Conservation (phyloP, 192 early-diverging fungal species). For the Coemansia sp. region DNA sequence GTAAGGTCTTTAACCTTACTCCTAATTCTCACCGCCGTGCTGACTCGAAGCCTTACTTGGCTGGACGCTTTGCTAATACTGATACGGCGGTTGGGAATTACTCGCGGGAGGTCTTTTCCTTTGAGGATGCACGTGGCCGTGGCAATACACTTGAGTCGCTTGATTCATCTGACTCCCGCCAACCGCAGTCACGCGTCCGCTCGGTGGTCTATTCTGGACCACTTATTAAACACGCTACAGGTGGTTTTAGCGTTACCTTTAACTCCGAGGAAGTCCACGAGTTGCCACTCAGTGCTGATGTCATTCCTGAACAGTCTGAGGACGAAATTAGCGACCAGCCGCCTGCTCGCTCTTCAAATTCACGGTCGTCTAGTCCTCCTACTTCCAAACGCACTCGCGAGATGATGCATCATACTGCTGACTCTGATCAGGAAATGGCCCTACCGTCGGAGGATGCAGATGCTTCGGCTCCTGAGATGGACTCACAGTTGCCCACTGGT, state of each 20-base stretch:
- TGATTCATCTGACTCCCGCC: conserved; percentile 9
- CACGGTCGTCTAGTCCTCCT: conserved; percentile 7
- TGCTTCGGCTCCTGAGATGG: not conserved
- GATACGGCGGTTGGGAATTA: conserved; percentile 42
- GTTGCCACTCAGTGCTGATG: conserved; percentile 23
- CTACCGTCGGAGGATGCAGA: not conserved
- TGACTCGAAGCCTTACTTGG: conserved; percentile 21
- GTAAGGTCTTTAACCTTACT: conserved; percentile 32
- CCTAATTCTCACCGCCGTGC: conserved; percentile 7
- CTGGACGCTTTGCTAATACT: conserved; percentile 42
- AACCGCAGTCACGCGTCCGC: conserved; percentile 24
- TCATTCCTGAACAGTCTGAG: conserved; percentile 20
- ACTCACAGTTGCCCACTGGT: not conserved
- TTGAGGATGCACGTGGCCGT: conserved; percentile 14
- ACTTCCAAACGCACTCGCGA: conserved; percentile 20
- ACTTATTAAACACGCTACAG: conserved; percentile 35
- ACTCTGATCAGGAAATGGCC: not conserved
- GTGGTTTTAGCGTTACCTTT: conserved; percentile 50
- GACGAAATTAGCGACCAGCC: conserved; percentile 1
- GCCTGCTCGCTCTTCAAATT: not conserved
- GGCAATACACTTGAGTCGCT: conserved; percentile 26
- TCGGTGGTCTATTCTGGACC: conserved; percentile 47
- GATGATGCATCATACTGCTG: conserved; percentile 3
- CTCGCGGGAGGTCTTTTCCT: conserved; percentile 38
- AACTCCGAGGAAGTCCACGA: conserved; percentile 46